Base-by-base conservation (phyloP, 352 stramenopile genomes). In the Globisporangium sylvaticum region DNA sequence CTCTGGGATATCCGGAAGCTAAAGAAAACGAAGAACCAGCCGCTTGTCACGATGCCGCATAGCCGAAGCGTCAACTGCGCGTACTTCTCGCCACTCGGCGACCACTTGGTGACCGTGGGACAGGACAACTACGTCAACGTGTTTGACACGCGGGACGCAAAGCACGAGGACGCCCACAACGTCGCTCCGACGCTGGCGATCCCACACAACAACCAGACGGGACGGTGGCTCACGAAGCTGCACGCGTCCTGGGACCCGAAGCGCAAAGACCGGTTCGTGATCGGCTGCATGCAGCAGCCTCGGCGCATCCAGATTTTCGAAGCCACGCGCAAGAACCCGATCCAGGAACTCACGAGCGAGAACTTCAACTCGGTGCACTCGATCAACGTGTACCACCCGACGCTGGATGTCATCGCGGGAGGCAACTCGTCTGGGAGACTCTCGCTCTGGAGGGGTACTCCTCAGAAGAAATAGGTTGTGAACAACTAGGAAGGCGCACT, bases 211-310 rank as follows among this genome's bases (percentile, higher is more conserved):
- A 97, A 97, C 68, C 67, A 88, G 4, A 96, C 89, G 0, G 89
- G 89, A 0, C 85, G 87, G 4, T 97, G 89, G 89, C 83, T 97
- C 27, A 96, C 86, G 8, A 97, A 95, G 65, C 77, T 96, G 34
- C 86, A 94, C 58, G 83, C 86, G 1, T 66, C 80, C 24, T 96
- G 88, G 88, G 79, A 96, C 62, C 86, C 86, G 1, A 93, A 94
- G 68, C 67, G 81, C 29, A 66, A 73, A n/a, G 76, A 84, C 53
- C 77, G 85, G 54, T 95, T 94, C 63, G 83, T 95, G 9, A 84
- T 95, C 14, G 89, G 85, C 24, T 94, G 77, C 48, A 92, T 95
- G 86, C 66, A 88, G 62, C 87, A 95, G 52, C 87, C 88, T 1
- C 84, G 89, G 12, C 74, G 87, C 52, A 68, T 97, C 24, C 86